A percentile compares a stretch with the other conserved stretches of the same genome.
phyloP scores from a whole-genome alignment of 306 rosid genomes.

The Delonix regia region DNA sequence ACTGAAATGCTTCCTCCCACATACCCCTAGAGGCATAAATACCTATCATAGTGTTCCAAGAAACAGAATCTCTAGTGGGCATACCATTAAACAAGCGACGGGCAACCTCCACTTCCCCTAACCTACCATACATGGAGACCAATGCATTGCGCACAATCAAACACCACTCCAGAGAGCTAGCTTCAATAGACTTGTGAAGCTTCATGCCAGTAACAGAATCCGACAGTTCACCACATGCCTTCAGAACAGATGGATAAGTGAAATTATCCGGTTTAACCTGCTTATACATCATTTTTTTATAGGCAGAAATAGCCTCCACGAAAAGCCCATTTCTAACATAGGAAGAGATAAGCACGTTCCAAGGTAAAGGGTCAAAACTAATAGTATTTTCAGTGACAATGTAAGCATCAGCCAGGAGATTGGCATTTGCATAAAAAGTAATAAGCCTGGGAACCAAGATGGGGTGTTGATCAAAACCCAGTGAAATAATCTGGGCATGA shows the following conservation, averaged over 20 bases:
- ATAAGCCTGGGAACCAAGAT: conserved; percentile 71
- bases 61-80: conserved; percentile 69
- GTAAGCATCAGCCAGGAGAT: conserved; percentile 59
- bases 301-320: conserved; percentile 59
- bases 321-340: conserved; percentile 60
- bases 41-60: conserved; percentile 83
- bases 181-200: conserved; percentile 66
- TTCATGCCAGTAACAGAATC: conserved; percentile 64
- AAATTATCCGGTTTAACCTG: conserved; percentile 68
- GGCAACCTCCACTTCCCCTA: conserved; percentile 74
- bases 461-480: conserved; percentile 62
- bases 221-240: conserved; percentile 78
- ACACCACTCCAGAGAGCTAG: conserved; percentile 53
- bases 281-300: conserved; percentile 67
- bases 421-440: conserved; percentile 56
- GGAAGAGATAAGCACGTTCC: conserved; percentile 76
- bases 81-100: conserved; percentile 69
- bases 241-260: conserved; percentile 81
- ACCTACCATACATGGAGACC: conserved; percentile 81
- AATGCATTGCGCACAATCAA: conserved; percentile 84
- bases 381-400: conserved; percentile 51
- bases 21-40: conserved; percentile 68
- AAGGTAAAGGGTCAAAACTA: conserved; percentile 63
- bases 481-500: conserved; percentile 58
- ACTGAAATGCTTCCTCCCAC: conserved; percentile 75